Conservation (phyloP, 2,329 filamentous ascomycete species). For the Fonsecaea erecta region DNA sequence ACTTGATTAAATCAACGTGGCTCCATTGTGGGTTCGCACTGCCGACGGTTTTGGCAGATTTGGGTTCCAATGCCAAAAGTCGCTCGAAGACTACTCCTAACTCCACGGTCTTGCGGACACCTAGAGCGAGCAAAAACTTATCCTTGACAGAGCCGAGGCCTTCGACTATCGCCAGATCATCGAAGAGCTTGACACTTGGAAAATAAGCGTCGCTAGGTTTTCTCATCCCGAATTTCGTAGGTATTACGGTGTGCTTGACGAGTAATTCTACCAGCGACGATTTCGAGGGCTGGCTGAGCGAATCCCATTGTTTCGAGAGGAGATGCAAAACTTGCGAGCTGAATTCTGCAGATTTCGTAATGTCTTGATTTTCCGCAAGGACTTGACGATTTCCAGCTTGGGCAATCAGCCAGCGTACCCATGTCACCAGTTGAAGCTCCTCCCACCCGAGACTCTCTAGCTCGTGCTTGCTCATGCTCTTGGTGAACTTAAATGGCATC, state of each 20-base stretch:
- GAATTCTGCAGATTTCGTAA: conserved; percentile 74
- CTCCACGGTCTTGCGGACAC: conserved; percentile 94
- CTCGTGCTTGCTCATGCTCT: conserved; percentile 67
- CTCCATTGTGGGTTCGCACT: conserved; percentile 68
- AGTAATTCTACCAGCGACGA: conserved; percentile 68
- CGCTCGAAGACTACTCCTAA: conserved; percentile 90
- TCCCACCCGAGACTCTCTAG: conserved; percentile 84
- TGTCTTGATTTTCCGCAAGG: conserved; percentile 66
- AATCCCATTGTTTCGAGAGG: conserved; percentile 88
- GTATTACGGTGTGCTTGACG: conserved; percentile 73
- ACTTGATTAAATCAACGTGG: conserved; percentile 92
- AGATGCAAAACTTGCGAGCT: conserved; percentile 76
- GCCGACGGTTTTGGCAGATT: conserved; percentile 43
- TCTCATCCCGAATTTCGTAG: conserved; percentile 88
- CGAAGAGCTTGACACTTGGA: conserved; percentile 88
- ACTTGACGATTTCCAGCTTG: conserved; percentile 62
- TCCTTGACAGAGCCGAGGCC: conserved; percentile 82
- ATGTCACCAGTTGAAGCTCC: conserved; percentile 80
- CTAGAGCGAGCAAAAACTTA: conserved; percentile 80
- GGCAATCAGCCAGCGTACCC: conserved; percentile 81
- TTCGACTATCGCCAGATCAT: conserved; percentile 83
- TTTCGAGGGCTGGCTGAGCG: conserved; percentile 69
- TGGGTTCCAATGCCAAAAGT: conserved; percentile 64
- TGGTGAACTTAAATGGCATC: conserved; percentile 83
- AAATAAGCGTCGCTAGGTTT: conserved; percentile 88